Conservation (phyloP, 495 filamentous ascomycete species). For the Xylaria cubensis region DNA sequence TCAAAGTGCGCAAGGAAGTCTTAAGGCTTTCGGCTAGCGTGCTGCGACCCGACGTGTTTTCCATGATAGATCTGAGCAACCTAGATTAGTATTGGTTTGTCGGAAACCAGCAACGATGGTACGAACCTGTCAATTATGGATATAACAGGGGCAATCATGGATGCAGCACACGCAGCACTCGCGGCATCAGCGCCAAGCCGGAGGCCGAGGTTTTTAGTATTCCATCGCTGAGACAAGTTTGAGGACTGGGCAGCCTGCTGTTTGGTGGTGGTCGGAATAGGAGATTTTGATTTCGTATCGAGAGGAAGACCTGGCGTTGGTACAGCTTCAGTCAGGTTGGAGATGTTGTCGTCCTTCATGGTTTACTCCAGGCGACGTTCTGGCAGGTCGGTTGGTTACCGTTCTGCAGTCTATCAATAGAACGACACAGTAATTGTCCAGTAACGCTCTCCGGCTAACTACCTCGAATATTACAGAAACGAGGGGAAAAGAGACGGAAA, state of each 20-base stretch:
- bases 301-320: slow-evolving; percentile 10
- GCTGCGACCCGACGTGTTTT: slow-evolving; percentile 85
- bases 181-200: slow-evolving; percentile 75
- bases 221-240: slow-evolving; percentile 62
- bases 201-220: slow-evolving; percentile 72
- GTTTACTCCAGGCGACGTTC: background rate
- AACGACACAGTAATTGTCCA: slow-evolving; percentile 2
- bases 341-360: slow-evolving; percentile 23
- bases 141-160: slow-evolving; percentile 84
- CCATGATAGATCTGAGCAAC: slow-evolving; percentile 79
- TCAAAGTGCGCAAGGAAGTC: slow-evolving; percentile 65
- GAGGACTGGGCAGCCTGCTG: slow-evolving; percentile 28
- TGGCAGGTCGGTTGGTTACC: background rate
- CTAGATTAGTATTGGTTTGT: slow-evolving; percentile 29
- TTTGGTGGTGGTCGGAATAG: background rate
- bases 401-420: slow-evolving; percentile 7
- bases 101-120: background rate
- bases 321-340: slow-evolving; percentile 12
- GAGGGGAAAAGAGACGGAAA: slow-evolving; percentile 17
- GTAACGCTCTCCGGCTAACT: background rate
- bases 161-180: slow-evolving; percentile 79
- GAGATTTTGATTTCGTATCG: slow-evolving; percentile 1
- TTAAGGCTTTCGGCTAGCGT: slow-evolving; percentile 73
- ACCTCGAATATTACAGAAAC: slow-evolving; percentile 23
- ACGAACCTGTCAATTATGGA: slow-evolving; percentile 86